Base-by-base conservation (phyloP, 148 eudicot species). In the Diospyros lotus region DNA sequence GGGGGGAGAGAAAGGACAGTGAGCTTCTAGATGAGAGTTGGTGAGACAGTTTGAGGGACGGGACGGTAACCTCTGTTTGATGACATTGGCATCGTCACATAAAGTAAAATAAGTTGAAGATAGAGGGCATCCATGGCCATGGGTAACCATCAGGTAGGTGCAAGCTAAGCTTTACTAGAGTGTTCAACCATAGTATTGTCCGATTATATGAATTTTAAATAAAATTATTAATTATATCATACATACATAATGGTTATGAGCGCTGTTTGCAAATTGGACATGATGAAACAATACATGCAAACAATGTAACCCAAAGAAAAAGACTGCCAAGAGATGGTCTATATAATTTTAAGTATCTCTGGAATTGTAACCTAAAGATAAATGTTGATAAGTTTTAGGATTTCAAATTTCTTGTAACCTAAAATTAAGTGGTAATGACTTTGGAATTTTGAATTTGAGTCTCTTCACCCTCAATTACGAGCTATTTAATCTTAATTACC, bases 21-120 rank as follows among this genome's bases (percentile, higher is more conserved):
- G 79, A 76, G 94, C 93, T 94, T 93, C 97, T 94, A 94, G 97
- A 91, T 87, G 93, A 53, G 98, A 88, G 98, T 94, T 94, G 98
- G 98, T 94, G 91, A 90, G 93, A 84, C 79, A 85, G 90, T 86
- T 86, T 58, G 96, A 86, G 90, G 78, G 84, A 83, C 83, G 77
- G 85, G 88, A 78, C 84, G 92, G 86, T 80, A 82, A 79, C 82
- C 81, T 48, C 76, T 76, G 63, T 72, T 78, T 82, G 73, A 71
- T 82, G 79, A 83, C 80, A 75, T 68, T 73, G 60, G 41, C 6
- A 60, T 60, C 64, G 43, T 55, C 52, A 69, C 53, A 75, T 38
- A 64, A 44, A 28, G 28, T 28, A 28, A 63, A 62, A 62, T 54
- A 40, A 9, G 65, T 48, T 12, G 44, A 67, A 28, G 15, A 53